A percentile compares a stretch with the other conserved stretches of the same genome.
phyloP scores from a whole-genome alignment of 192 early-diverging fungal genomes.

The Bifiguratus adelaidae region DNA sequence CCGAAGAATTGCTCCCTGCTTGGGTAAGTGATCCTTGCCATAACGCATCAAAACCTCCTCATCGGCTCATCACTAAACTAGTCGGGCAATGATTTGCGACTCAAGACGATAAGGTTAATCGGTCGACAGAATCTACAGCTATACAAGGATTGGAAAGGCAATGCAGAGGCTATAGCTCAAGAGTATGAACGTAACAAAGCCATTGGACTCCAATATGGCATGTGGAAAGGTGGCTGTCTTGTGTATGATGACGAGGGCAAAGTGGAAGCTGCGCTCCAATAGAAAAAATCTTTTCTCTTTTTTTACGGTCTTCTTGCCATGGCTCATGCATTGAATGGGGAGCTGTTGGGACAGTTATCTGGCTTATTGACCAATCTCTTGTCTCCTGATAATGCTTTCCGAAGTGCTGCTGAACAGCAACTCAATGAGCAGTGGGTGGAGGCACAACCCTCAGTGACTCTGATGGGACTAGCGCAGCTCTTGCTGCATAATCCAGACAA shows the following conservation, averaged over 20 bases:
- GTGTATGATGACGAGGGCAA: slow-evolving; percentile 78
- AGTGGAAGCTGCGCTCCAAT: slow-evolving; percentile 51
- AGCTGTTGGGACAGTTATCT: slow-evolving; percentile 31
- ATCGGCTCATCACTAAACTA: slow-evolving; percentile 1
- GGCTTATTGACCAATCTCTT: slow-evolving; percentile 28
- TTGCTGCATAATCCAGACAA: slow-evolving; percentile 16
- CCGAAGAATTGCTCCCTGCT: slow-evolving; percentile 58
- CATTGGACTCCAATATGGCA: slow-evolving; percentile 59
- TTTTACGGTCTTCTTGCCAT: no score
- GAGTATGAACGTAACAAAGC: slow-evolving; percentile 77
- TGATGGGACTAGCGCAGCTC: slow-evolving; percentile 34
- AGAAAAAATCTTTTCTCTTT: no score
- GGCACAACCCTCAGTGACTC: slow-evolving; percentile 30
- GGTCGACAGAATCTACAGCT: slow-evolving; percentile 82
- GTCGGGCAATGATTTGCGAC: slow-evolving; percentile 68
- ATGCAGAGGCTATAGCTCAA: slow-evolving; percentile 47
- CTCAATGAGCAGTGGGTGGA: slow-evolving; percentile 44
- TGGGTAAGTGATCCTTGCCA: slow-evolving; percentile 42
- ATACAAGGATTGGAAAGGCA: slow-evolving; percentile 79
- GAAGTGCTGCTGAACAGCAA: slow-evolving; percentile 31
- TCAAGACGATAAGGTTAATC: slow-evolving; percentile 75
- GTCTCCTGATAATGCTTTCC: slow-evolving; percentile 33
- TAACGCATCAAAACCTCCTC: not conserved
- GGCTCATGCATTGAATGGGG: no score
- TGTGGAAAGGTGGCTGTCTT: slow-evolving; percentile 71